Base-by-base conservation (phyloP, 352 stramenopile species). In the Phytophthora crassamura region DNA sequence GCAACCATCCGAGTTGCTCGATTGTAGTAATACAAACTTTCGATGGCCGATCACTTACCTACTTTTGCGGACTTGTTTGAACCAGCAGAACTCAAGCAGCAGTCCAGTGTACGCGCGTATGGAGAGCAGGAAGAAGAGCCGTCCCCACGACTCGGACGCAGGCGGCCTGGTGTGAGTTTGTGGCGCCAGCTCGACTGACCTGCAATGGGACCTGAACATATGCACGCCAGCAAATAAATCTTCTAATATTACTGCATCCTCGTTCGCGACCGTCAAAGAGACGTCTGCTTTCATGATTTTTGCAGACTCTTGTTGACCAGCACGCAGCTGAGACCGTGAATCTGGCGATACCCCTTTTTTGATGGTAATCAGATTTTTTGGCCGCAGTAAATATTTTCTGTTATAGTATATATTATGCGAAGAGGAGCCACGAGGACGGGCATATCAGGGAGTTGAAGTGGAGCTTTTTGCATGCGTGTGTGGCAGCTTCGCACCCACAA, bases 11-110 rank as follows among this genome's bases (percentile, higher is more conserved):
- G 16, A 20, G 45, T 64, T 64, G 56, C 59, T 20, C 46, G 38
- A 59, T 70, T 58, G 66, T 69, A 67, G 62, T 66, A 72, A 75
- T 75, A 75, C 67, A 75, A n/a, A 41, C 58, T 71, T 64, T 74
- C 22, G 32, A 63, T 68, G 49, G 55, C 22, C 39, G 61, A 53
- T 62, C 28, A 41, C 51, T 65, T 69, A 63, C 62, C 49, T 61
- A 53, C 33, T 14, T 32, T 41, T 54, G 18, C 64, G 47, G 6
- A 32, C 48, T 38, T 51, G 59, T 48, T 41, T 63, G 46, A 52
- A 36, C 16, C 4, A 55, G 41, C 33, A 74, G 53, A 68, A 45
- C 25, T 30, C 25, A 30, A 30, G 25, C 36, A 50, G 51, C 16
- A 25, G 50, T 16, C 25, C 8, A 12, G 36, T 51, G 16, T 74